Conservation (phyloP, 306 rosid species). For the Elaeagnus macrophylla region DNA sequence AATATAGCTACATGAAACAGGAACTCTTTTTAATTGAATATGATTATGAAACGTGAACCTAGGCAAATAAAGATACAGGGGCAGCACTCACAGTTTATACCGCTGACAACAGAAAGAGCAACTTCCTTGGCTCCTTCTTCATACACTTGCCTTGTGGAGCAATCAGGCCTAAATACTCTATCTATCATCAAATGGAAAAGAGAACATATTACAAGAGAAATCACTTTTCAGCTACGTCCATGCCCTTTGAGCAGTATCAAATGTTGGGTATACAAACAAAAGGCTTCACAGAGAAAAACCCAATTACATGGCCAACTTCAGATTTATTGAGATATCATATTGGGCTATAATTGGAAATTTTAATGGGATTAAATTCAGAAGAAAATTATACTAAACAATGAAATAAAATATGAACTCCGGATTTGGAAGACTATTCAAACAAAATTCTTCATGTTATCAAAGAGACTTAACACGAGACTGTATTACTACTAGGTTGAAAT, state of each 20-base stretch:
- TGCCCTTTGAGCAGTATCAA: slow-evolving; percentile 1
- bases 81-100: slow-evolving; percentile 74
- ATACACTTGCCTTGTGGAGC: slow-evolving; percentile 76
- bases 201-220: slow-evolving; percentile 22
- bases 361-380: no score
- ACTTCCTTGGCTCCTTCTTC: slow-evolving; percentile 88
- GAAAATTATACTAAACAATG: no score
- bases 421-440: no score
- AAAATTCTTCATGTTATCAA: no score
- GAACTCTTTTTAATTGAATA: slow-evolving; percentile 12
- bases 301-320: no score
- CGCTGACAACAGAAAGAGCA: slow-evolving; percentile 84
- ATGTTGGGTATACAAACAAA: slow-evolving; percentile 9
- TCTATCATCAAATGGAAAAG: slow-evolving; percentile 36
- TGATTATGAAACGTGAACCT: slow-evolving; percentile 15
- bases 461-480: slow-evolving; percentile 5
- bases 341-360: no score
- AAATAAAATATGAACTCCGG: no score
- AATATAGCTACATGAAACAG: no score
- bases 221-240: slow-evolving; percentile 14
- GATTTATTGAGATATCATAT: no score
- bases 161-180: slow-evolving; percentile 72
- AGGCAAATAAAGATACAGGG: slow-evolving; percentile 5
- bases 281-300: slow-evolving; percentile 11
- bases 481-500: no score